Percentiles rank a stretch among this genome's conserved stretches.
Conservation (phyloP, 768 basidiomycete species). For the Lactarius sp. region DNA sequence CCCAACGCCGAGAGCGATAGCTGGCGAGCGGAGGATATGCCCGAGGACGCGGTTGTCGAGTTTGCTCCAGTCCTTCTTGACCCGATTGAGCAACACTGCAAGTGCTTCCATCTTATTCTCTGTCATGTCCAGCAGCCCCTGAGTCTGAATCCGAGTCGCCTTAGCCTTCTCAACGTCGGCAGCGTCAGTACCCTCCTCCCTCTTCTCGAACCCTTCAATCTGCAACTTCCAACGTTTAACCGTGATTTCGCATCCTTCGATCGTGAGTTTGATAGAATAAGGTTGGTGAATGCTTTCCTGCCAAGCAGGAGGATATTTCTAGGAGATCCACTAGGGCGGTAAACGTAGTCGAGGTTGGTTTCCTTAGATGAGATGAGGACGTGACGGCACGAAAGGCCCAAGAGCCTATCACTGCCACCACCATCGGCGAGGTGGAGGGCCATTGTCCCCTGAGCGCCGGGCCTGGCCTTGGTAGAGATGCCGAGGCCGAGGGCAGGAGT, state of each 20-base stretch:
- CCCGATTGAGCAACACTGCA: conserved; percentile 15
- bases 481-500: no score
- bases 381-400: no score
- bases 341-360: conserved; percentile 30
- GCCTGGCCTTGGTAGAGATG: no score
- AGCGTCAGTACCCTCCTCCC: conserved; percentile 14
- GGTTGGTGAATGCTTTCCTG: conserved; percentile 28
- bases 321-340: conserved; percentile 29
- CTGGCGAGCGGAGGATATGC: no score
- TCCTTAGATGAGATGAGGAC: no score
- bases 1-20: no score
- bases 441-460: no score
- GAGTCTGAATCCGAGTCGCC: conserved; percentile 4
- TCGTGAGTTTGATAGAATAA: conserved; percentile 31
- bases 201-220: conserved; percentile 27
- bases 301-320: conserved; percentile 35
- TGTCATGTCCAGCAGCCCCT: no score
- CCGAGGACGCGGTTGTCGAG: no score
- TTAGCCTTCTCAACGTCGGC: conserved; percentile 12
- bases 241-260: conserved; percentile 26
- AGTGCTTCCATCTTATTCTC: conserved; percentile 27
- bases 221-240: conserved; percentile 27
- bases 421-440: no score
- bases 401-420: no score
- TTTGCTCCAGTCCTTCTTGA: no score